Evolutionary conservation across 768 basidiomycete species (phyloP).

Genomic region (Hypholoma sublateritium): DNA sequence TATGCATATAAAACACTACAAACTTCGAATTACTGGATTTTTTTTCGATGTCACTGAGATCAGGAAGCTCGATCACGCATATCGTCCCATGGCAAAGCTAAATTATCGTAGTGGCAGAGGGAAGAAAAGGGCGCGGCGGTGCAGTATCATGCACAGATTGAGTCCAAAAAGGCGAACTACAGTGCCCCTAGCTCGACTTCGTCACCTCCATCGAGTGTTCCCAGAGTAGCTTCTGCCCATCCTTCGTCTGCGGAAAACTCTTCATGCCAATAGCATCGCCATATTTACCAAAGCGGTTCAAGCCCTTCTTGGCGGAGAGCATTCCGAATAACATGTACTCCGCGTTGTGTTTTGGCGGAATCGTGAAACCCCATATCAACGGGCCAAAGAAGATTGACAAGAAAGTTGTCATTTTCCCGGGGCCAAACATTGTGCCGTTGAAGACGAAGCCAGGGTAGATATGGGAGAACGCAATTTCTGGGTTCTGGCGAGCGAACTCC

Average conservation of each 20-base stretch:
- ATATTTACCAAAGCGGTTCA: constrained; percentile 16
- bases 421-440: constrained; percentile 22
- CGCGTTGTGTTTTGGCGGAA: constrained; percentile 21
- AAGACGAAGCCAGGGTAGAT: constrained; percentile 38
- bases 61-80: too few relatives aligned
- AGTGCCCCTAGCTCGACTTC: not conserved
- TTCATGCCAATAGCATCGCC: constrained; percentile 21
- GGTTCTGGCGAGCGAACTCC: constrained; percentile 38
- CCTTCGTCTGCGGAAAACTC: constrained; percentile 15
- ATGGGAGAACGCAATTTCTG: constrained; percentile 43
- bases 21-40: too few relatives aligned
- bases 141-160: too few relatives aligned
- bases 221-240: constrained; percentile 21
- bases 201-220: constrained; percentile 39
- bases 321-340: constrained; percentile 33
- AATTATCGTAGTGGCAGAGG: too few relatives aligned
- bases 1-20: too few relatives aligned
- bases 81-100: too few relatives aligned
- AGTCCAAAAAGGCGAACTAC: not conserved
- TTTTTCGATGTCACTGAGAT: too few relatives aligned
- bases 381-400: constrained; percentile 18
- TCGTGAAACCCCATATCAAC: constrained; percentile 20
- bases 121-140: too few relatives aligned
- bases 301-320: constrained; percentile 21
- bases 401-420: constrained; percentile 1